Percentiles rank a stretch among this genome's conserved stretches.
These are phyloP conservation scores for Pleurostoma richardsiae DNA, from an alignment of 2,329 filamentous ascomycete species.

Conservation along the genomic window DNA sequence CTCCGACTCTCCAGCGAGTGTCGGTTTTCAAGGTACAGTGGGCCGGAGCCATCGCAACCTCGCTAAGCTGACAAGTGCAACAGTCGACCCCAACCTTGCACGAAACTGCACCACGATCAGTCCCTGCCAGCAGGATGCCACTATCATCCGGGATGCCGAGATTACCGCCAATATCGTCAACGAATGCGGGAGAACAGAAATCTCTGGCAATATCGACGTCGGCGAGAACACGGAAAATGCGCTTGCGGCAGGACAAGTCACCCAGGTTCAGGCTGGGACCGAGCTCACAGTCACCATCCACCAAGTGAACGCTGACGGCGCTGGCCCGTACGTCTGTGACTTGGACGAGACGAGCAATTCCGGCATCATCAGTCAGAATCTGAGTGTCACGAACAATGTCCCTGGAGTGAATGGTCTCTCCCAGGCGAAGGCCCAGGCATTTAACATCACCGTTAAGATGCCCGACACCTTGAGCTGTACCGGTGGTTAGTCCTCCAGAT, in stretches of 20 bases:
- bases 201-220: constrained; percentile 57
- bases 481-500: constrained; percentile 34
- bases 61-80: neutral
- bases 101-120: constrained; percentile 56
- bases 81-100: constrained; percentile 48
- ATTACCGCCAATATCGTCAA: constrained; percentile 46
- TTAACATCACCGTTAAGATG: constrained; percentile 51
- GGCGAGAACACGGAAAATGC: constrained; percentile 49
- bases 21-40: neutral
- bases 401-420: constrained; percentile 54
- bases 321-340: constrained; percentile 50
- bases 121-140: constrained; percentile 60
- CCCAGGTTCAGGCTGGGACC: constrained; percentile 41
- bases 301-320: constrained; percentile 50
- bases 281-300: constrained; percentile 42
- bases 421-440: constrained; percentile 48
- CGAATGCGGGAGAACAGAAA: constrained; percentile 56
- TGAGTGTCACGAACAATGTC: constrained; percentile 54
- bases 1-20: neutral
- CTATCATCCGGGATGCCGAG: constrained; percentile 54
- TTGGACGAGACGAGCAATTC: constrained; percentile 42
- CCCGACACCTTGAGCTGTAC: constrained; percentile 42
- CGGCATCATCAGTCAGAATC: constrained; percentile 37
- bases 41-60: too few species aligned
- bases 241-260: constrained; percentile 38